Conservation (phyloP, 106 monocot genomes). For the Dendrobium chrysotoxum region DNA sequence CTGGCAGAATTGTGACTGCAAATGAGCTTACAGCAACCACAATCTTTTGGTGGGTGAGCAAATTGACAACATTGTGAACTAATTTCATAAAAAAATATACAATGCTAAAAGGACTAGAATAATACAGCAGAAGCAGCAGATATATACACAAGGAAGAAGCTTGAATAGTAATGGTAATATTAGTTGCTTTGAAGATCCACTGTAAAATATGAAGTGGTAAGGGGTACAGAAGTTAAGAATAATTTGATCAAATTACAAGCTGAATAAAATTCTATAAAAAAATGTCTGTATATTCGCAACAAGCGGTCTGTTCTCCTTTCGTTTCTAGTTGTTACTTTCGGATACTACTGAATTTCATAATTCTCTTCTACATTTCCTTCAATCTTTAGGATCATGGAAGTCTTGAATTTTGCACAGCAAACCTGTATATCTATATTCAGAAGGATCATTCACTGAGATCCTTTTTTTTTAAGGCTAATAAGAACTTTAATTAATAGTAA, state of each 20-base stretch:
- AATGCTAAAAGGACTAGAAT: no score
- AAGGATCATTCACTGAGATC: not conserved
- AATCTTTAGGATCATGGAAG: not conserved
- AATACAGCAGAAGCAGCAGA: no score
- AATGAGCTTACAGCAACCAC: not conserved
- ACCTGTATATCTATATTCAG: not conserved
- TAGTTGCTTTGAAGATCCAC: no score
- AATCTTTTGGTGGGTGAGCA: not conserved
- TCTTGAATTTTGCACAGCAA: not conserved
- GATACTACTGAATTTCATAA: not conserved
- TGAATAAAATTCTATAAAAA: not conserved
- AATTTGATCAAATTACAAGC: constrained; percentile 1
- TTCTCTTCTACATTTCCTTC: not conserved
- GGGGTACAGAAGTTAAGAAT: not conserved
- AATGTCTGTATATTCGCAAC: not conserved
- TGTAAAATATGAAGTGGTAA: no score
- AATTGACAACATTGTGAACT: no score
- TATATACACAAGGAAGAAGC: no score
- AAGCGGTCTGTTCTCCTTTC: not conserved
- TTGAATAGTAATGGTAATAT: no score
- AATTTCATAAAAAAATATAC: no score
- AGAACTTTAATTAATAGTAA: no score
- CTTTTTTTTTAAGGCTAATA: not conserved
- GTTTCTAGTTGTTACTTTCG: not conserved
- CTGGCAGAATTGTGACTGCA: not conserved